Evolutionary conservation across 2,329 filamentous ascomycete genomes (phyloP).

Genomic region (Nothophoma quercina): DNA sequence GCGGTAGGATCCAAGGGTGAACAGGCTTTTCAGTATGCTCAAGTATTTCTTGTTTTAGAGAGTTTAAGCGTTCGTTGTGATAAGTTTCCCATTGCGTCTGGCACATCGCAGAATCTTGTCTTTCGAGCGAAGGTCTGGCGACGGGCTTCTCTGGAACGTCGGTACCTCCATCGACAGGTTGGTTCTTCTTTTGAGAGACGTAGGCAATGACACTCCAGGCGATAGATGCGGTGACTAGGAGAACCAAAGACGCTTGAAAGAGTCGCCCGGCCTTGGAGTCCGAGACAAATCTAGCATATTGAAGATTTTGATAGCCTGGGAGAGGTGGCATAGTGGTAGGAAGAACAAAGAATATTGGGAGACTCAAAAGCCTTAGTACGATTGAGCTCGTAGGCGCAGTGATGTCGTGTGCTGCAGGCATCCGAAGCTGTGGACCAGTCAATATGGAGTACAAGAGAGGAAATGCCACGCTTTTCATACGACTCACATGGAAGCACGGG

Average conservation of each 20-base stretch:
- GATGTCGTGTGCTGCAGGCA: constrained; percentile 40
- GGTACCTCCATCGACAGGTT: neutral
- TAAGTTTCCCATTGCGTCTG: constrained; percentile 21
- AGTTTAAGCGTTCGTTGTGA: constrained; percentile 13
- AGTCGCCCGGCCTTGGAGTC: neutral
- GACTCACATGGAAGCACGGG: constrained; percentile 43
- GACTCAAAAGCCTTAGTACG: constrained; percentile 24
- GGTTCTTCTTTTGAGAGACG: constrained; percentile 3
- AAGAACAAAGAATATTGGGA: constrained; percentile 20
- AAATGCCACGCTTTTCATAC: constrained; percentile 41
- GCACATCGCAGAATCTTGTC: constrained; percentile 10
- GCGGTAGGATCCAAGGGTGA: constrained; percentile 45
- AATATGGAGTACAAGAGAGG: constrained; percentile 29
- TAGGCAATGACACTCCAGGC: neutral
- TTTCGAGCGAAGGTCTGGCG: neutral
- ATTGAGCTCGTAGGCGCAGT: constrained; percentile 36
- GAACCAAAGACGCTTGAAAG: neutral
- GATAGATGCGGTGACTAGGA: neutral
- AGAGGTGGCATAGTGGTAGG: constrained; percentile 43
- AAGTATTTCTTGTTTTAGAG: constrained; percentile 25
- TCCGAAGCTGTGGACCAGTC: constrained; percentile 40
- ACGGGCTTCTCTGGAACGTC: neutral
- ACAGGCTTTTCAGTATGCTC: constrained; percentile 25
- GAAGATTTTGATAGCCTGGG: neutral
- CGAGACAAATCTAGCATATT: neutral